Base-by-base conservation (phyloP, 495 filamentous ascomycete species). In the Hypoxylon crocopeplum region DNA sequence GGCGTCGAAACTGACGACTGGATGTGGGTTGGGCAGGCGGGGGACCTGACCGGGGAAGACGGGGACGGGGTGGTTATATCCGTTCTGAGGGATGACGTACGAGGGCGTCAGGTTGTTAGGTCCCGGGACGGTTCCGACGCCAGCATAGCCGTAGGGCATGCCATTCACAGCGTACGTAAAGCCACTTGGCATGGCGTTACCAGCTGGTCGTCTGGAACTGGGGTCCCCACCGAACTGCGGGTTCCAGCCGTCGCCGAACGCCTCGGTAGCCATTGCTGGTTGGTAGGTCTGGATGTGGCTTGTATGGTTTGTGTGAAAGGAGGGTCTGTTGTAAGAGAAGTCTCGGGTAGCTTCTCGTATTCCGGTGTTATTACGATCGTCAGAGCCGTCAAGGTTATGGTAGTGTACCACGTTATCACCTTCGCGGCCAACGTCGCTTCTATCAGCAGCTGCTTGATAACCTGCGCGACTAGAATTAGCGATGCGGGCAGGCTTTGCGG, bases 1-100 rank as follows among this genome's bases (percentile, higher is more conserved):
- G 37, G 86, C 61, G 66, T 79, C 81, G 11, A 67, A 65, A 17
- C 84, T 77, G 19, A 76, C 69, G 19, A 55, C 47, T 0, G 74
- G 72, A 7, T 67, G 59, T 0, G 72, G 67, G 32, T 75, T 70
- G 0, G 75, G 75, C 27, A 63, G 17, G 15, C 75, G 75, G 3
- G 44, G 47, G 5, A 53, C 41, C 17, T 61, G 59, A 37, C 48
- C 33, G 5, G 63, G 63, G 42, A 66, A 63, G 4, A 63, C 42
- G 0, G 63, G 59, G 7, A 63, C 53, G 1, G 63, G 48, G n/a
- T 59, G 51, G 36, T 50, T 49, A 16, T 39, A 46, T 11, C 57
- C 57, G 33, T 57, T 63, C 30, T 54, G 63, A 2, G 48, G 44
- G 17, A 59, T 45, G 0, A 66, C 59, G 34, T 66, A 66, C 2